Base-by-base conservation (phyloP, 2,329 filamentous ascomycete genomes). In the Tolypocladium inflatum region DNA sequence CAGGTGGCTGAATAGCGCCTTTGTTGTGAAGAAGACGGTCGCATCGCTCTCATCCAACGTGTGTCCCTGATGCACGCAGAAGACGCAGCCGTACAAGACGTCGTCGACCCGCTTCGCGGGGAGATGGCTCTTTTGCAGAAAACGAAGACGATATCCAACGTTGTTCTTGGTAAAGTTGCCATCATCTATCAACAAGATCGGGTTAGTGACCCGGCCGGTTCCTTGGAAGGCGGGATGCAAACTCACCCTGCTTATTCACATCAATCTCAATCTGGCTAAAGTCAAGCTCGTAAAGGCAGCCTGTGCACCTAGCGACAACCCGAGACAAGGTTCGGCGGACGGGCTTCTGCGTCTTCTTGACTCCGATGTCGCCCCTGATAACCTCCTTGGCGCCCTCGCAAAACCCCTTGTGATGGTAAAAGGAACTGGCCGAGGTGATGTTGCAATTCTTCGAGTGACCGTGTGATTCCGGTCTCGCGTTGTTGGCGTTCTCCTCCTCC, bases 101-200 rank as follows among this genome's bases (percentile, higher is more conserved):
- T 83, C 80, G 50, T 83, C 80, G 19, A 78, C 70, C 17, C 77
- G 71, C 57, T 75, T 76, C 6, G 78, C 76, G 0, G 75, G 67
- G 7, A 84, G 58, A 64, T 84, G 81, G 55, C 76, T 78, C 66
- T 84, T 84, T 62, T 80, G 79, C 5, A 84, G 73, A 60, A 84
- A 79, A 1, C 81, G 78, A 2, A 82, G 64, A 9, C 81, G 78
- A 63, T 80, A 84, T 7, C 72, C 71, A 51, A 84, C 73, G 8
- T 71, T 73, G 45, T 71, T 73, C 15, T 77, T 74, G 11, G 71
- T 71, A 57, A 78, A 78, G 61, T 78, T 83, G 4, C 76, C 80
- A 64, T 48, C 67, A 58, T 60, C 60, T 62, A 30, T 38, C n/a
- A 35, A 21, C 4, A 9, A 43, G 9, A 17, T 17, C 3, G 17